These are phyloP conservation scores for Diaporthe helianthi DNA, from an alignment of 2,329 filamentous ascomycete species.

Conservation along the genomic window DNA sequence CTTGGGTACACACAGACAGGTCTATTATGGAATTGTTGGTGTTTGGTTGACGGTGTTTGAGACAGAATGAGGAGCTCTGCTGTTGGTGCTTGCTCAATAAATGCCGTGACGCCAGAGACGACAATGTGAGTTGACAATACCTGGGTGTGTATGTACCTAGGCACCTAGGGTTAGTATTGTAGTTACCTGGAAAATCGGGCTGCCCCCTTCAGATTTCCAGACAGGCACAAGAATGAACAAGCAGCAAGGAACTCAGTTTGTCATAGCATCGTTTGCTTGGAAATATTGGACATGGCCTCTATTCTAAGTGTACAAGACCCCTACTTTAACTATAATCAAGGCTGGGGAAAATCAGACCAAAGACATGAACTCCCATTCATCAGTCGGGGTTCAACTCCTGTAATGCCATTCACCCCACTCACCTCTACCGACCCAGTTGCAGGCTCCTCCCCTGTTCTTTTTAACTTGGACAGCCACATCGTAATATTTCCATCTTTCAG, in stretches of 20 bases:
- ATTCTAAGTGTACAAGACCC: not conserved
- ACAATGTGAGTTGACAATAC: not conserved
- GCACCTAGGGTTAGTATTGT: not conserved
- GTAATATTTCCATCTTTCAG: not conserved
- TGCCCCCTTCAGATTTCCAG: not conserved
- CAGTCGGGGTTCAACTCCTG: too few relatives aligned
- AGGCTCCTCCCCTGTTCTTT: not conserved
- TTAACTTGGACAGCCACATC: not conserved
- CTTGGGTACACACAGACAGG: not conserved
- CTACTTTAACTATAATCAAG: not conserved
- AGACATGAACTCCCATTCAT: not conserved
- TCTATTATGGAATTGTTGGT: not conserved
- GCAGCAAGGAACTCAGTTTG: not conserved
- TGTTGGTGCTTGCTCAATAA: conserved; percentile 1
- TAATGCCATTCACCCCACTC: not conserved
- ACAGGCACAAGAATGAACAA: not conserved
- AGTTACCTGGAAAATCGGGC: conserved; percentile 9
- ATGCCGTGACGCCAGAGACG: conserved; percentile 15
- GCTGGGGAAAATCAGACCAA: not conserved
- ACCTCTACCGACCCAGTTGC: not conserved
- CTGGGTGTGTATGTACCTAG: too few relatives aligned
- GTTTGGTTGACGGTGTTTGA: not conserved
- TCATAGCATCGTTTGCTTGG: not conserved
- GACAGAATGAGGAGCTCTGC: not conserved
- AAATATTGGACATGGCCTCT: not conserved